A percentile compares a stretch with the other conserved stretches of the same genome.
Evolutionary conservation across 768 basidiomycete species (phyloP).

Genomic region (Podaxis sp.): DNA sequence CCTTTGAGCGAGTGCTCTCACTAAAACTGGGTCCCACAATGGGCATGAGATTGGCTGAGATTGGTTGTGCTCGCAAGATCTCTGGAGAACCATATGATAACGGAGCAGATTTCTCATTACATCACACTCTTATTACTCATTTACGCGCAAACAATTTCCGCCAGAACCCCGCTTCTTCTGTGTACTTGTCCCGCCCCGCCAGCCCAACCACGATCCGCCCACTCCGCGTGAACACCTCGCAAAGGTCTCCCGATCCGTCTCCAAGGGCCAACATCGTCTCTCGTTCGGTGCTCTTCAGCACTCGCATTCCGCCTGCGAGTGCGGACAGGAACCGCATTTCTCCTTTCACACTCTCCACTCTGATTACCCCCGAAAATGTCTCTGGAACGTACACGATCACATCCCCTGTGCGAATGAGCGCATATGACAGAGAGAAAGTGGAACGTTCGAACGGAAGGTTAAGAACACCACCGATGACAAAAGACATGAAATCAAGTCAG

Average conservation of each 20-base stretch:
- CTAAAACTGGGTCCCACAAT: neutral
- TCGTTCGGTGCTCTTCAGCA: constrained; percentile 32
- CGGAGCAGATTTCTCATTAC: constrained; percentile 4
- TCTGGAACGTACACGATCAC: constrained; percentile 35
- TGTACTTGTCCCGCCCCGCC: constrained; percentile 38
- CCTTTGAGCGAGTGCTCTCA: constrained; percentile 2
- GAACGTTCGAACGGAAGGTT: constrained; percentile 5
- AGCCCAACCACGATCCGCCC: constrained; percentile 46
- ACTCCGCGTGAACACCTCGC: constrained; percentile 34
- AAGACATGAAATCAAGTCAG: constrained; percentile 1
- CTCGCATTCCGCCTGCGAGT: constrained; percentile 28
- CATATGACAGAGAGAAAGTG: neutral
- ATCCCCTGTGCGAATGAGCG: constrained; percentile 27
- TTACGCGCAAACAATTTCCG: constrained; percentile 30
- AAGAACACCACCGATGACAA: neutral
- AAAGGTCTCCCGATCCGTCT: constrained; percentile 34
- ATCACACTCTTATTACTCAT: neutral
- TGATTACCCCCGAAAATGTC: constrained; percentile 37
- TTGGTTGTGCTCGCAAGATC: constrained; percentile 3
- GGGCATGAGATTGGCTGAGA: neutral
- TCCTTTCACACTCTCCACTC: constrained; percentile 32
- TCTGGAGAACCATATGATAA: neutral
- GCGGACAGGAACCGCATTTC: constrained; percentile 34
- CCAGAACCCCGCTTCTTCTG: constrained; percentile 38
- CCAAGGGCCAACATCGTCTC: constrained; percentile 30